phyloP scores from a whole-genome alignment of 2,329 filamentous ascomycete genomes.

The Furcasterigmium furcatum region DNA sequence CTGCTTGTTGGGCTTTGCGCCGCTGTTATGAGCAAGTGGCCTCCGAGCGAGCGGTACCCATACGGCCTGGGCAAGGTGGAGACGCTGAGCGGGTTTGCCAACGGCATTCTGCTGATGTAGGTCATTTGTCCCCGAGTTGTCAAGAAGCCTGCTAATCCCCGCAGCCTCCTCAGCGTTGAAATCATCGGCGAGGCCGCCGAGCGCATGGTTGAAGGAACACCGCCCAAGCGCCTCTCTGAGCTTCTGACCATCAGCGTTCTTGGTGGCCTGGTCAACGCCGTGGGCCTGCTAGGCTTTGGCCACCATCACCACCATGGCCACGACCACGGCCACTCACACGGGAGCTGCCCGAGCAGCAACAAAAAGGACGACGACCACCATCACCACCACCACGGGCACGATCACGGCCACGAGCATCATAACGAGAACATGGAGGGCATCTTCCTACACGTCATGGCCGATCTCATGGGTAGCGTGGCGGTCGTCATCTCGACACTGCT shows the following conservation, averaged over 20 bases:
- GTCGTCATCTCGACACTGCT: constrained; percentile 90
- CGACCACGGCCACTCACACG: constrained; percentile 33
- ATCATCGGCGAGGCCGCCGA: constrained; percentile 95
- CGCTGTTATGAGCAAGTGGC: constrained; percentile 95
- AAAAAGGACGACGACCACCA: constrained; percentile 18
- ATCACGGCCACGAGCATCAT: constrained; percentile 47
- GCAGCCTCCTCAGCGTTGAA: constrained; percentile 85
- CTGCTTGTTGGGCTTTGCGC: constrained; percentile 87
- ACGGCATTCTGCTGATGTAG: constrained; percentile 89
- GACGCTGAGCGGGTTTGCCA: constrained; percentile 92
- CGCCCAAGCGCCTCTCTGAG: constrained; percentile 82
- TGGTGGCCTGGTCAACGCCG: constrained; percentile 84
- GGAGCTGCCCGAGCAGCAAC: constrained; percentile 13
- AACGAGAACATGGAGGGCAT: constrained; percentile 99
- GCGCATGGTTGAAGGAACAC: constrained; percentile 75
- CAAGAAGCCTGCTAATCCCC: neutral
- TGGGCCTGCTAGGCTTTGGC: constrained; percentile 84
- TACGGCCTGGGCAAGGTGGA: constrained; percentile 98
- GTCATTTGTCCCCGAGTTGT: too few relatives aligned
- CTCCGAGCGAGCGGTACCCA: constrained; percentile 81
- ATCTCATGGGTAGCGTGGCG: constrained; percentile 89
- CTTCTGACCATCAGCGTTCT: constrained; percentile 84
- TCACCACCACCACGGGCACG: constrained; percentile 36
- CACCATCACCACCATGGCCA: constrained; percentile 61
- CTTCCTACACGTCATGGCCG: constrained; percentile 90